Conservation (phyloP, 2,329 filamentous ascomycete species). For the Epichloe uncinata region DNA sequence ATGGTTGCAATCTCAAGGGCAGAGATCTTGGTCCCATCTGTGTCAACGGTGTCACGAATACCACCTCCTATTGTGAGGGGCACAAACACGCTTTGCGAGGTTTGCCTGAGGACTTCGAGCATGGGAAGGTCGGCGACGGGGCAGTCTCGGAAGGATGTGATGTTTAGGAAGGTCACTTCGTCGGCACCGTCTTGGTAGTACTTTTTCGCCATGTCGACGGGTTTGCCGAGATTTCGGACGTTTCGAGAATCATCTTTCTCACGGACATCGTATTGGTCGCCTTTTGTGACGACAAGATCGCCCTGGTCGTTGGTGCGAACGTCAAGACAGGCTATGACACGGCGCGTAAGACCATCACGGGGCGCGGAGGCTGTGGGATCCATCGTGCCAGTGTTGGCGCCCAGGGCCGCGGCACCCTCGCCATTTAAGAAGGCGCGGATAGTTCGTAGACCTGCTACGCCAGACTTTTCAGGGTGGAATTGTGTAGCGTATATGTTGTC, state of each 20-base stretch:
- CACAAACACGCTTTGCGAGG: slow-evolving; percentile 87
- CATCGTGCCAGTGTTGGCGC: slow-evolving; percentile 2
- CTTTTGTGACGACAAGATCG: slow-evolving; percentile 94
- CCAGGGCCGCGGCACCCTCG: slow-evolving; percentile 40
- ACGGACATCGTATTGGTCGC: slow-evolving; percentile 95
- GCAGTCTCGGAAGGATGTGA: slow-evolving; percentile 93
- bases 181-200: slow-evolving; percentile 97
- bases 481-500: slow-evolving; percentile 84
- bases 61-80: slow-evolving; percentile 92
- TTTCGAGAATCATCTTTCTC: slow-evolving; percentile 56
- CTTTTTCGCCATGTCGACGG: slow-evolving; percentile 80
- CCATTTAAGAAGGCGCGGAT: slow-evolving; percentile 79
- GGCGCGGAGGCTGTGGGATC: slow-evolving; percentile 11
- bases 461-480: slow-evolving; percentile 97
- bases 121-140: slow-evolving; percentile 86
- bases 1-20: slow-evolving; percentile 88
- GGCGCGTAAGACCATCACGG: slow-evolving; percentile 66
- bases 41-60: slow-evolving; percentile 84
- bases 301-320: slow-evolving; percentile 89
- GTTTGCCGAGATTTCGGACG: slow-evolving; percentile 91
- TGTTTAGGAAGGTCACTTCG: slow-evolving; percentile 96
- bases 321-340: slow-evolving; percentile 91
- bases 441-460: slow-evolving; percentile 72
- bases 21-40: slow-evolving; percentile 72
- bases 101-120: slow-evolving; percentile 80